These are phyloP conservation scores for Rhododendron molle DNA, from an alignment of 148 eudicot genomes.

Conservation along the genomic window DNA sequence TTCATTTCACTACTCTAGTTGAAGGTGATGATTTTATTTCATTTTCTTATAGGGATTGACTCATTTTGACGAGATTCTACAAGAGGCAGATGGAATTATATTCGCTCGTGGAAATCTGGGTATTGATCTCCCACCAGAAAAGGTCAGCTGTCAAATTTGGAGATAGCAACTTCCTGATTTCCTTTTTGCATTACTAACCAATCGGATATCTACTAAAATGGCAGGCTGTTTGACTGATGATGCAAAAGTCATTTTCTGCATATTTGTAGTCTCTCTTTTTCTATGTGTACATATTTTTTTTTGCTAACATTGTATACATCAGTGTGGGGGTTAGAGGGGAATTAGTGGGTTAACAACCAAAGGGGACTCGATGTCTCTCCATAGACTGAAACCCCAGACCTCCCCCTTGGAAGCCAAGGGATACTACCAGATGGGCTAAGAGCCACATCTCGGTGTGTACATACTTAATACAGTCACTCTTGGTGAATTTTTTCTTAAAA, in stretches of 20 bases:
- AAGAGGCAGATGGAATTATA: slow-evolving; percentile 95
- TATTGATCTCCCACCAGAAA: slow-evolving; percentile 94
- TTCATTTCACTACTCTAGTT: not conserved
- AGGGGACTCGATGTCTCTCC: not conserved
- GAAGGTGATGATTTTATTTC: not conserved
- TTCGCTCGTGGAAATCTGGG: slow-evolving; percentile 98
- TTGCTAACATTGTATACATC: not conserved
- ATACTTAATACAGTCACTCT: not conserved
- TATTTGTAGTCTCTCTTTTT: not conserved
- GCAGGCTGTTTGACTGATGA: not conserved
- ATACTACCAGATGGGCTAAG: not conserved
- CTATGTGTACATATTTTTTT: not conserved
- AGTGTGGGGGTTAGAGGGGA: not conserved
- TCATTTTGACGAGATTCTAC: slow-evolving; percentile 93
- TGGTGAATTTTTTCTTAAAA: not conserved
- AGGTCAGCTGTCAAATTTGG: slow-evolving; percentile 41
- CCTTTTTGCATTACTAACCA: not conserved
- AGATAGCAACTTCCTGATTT: not conserved
- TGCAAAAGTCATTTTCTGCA: not conserved
- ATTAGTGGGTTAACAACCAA: not conserved
- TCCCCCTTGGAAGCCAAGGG: not conserved
- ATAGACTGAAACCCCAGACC: not conserved
- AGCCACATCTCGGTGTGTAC: not conserved
- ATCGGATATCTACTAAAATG: not conserved
- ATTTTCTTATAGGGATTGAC: slow-evolving; percentile 53